phyloP scores from a whole-genome alignment of 371 early-diverging fungal genomes.

The Mucor racemosus region DNA sequence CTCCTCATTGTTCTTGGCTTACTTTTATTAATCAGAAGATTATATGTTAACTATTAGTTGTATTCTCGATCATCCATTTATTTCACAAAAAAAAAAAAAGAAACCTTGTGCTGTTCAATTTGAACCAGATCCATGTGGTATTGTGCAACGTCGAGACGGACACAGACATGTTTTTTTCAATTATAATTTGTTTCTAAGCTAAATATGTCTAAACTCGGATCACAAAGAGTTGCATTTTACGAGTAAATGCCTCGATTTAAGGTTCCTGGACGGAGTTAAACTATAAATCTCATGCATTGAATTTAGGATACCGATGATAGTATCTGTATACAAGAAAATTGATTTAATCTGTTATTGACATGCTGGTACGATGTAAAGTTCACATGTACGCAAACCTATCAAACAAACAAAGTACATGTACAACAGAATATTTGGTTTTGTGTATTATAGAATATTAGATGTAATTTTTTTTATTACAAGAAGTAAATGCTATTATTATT shows the following conservation, averaged over 20 bases:
- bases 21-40: not conserved
- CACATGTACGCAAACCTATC: not conserved
- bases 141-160: not conserved
- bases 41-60: not conserved
- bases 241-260: not conserved
- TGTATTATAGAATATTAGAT: not conserved
- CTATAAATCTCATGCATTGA: not conserved
- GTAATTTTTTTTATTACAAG: slow-evolving; percentile 1
- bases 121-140: slow-evolving; percentile 4
- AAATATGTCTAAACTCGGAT: slow-evolving; percentile 5
- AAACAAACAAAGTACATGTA: not conserved
- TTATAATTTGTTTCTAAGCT: not conserved
- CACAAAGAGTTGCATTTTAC: not conserved
- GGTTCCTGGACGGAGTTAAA: not conserved
- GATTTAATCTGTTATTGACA: not conserved
- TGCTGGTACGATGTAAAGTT: not conserved
- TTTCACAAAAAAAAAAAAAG: not conserved
- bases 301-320: not conserved
- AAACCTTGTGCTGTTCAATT: not conserved
- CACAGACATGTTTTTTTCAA: not conserved
- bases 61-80: not conserved
- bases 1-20: not conserved
- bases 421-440: not conserved
- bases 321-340: not conserved
- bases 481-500: not conserved